A percentile compares a stretch with the other conserved stretches of the same genome.
Conservation (phyloP, 2,329 filamentous ascomycete genomes). For the Aspergillus quadrilineatus region DNA sequence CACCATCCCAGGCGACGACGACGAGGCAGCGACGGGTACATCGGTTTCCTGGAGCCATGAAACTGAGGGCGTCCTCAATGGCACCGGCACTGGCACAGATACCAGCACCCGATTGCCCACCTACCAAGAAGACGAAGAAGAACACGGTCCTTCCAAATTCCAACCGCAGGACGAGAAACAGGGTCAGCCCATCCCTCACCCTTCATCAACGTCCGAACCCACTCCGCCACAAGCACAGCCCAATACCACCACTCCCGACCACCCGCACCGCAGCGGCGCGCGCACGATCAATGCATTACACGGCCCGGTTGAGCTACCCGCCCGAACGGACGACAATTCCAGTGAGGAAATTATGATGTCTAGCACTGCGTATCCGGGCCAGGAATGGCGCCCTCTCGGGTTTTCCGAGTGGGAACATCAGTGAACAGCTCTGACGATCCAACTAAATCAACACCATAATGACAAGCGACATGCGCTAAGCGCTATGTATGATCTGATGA, state of each 20-base stretch:
- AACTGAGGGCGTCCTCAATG: constrained; percentile 10
- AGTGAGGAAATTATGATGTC: constrained; percentile 50
- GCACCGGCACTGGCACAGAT: not conserved
- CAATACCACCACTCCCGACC: constrained; percentile 3
- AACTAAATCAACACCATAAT: not conserved
- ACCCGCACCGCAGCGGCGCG: constrained; percentile 25
- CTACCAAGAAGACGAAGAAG: constrained; percentile 19
- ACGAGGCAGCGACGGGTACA: constrained; percentile 7
- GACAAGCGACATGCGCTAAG: not conserved
- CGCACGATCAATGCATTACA: constrained; percentile 23
- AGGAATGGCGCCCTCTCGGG: constrained; percentile 46
- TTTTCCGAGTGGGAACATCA: constrained; percentile 19
- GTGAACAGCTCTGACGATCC: not conserved
- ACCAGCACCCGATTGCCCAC: constrained; percentile 13
- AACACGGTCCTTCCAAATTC: constrained; percentile 1
- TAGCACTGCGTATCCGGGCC: constrained; percentile 50
- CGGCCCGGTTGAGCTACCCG: constrained; percentile 36
- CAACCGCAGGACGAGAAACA: constrained; percentile 12
- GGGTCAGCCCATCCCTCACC: not conserved
- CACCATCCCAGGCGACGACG: constrained; percentile 30
- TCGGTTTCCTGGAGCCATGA: constrained; percentile 11
- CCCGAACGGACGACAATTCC: constrained; percentile 34
- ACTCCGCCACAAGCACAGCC: not conserved
- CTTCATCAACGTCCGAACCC: not conserved
- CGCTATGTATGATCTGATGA: not conserved